Conservation (phyloP, 2,329 filamentous ascomycete species). For the Trichoderma citrinoviride region DNA sequence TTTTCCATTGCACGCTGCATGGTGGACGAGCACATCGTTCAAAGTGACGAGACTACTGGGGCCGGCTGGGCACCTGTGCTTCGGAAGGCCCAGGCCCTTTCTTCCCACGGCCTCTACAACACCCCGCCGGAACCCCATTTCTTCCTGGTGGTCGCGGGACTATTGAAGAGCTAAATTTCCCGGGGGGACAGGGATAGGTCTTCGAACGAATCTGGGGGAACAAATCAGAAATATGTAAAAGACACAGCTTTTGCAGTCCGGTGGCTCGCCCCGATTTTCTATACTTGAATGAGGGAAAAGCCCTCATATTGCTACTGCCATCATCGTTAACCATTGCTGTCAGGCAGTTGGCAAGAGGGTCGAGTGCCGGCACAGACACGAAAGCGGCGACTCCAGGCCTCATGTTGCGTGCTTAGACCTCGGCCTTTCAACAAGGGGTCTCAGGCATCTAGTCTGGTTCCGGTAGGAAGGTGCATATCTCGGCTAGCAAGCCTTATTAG, state of each 20-base stretch:
- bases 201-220: slow-evolving; percentile 12
- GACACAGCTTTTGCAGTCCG: background rate
- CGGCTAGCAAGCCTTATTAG: slow-evolving; percentile 15
- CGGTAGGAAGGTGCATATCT: slow-evolving; percentile 18
- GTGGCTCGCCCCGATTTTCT: background rate
- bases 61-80: slow-evolving; percentile 5
- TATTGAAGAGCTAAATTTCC: slow-evolving; percentile 25
- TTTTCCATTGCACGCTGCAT: background rate
- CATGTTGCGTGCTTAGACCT: background rate
- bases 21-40: background rate
- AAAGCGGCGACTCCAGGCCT: background rate
- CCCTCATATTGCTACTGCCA: too few relatives aligned
- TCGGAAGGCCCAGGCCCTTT: slow-evolving; percentile 6
- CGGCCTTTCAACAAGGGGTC: slow-evolving; percentile 5
- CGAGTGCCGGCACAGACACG: background rate
- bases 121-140: slow-evolving; percentile 13
- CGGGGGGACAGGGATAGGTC: slow-evolving; percentile 18
- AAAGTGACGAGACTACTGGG: background rate
- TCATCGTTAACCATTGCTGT: too few relatives aligned
- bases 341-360: background rate
- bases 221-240: background rate
- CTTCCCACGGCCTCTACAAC: slow-evolving; percentile 3
- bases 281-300: background rate
- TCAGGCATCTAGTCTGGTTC: slow-evolving; percentile 17
- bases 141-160: slow-evolving; percentile 20